Base-by-base conservation (phyloP, 257 asterid species). In the Fraxinus americana region DNA sequence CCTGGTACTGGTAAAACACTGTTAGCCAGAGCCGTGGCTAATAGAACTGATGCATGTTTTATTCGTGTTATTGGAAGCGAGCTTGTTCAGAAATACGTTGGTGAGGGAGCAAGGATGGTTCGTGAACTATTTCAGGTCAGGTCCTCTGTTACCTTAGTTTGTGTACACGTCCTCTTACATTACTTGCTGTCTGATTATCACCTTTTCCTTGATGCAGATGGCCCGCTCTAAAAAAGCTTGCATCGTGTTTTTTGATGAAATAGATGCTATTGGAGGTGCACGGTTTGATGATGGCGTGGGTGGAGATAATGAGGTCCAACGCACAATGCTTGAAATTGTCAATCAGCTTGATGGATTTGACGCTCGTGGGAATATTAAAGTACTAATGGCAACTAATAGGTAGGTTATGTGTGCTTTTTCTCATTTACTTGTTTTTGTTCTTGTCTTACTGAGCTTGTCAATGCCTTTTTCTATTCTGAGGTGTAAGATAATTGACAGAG, bases 101-200 rank as follows among this genome's bases (percentile, higher is more conserved):
- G 99, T 36, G 99, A 95, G 91, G 99, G 98, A 73, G 99, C 99
- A 85, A 87, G 99, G 77, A 96, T 96, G 99, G 98, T 96, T 82
- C 97, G 98, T 69, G 99, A 96, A 85, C 89, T 96, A 30, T 96
- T 96, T 87, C 99, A 92, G 98, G 98, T 94, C 35, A 21, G 77
- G 23, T 23, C n/a, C 68, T 32, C 74, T 34, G 39, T 19, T n/a
- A 2, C 52, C 38, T 36, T 3, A 41, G 34, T 34, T 78, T 34
- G n/a, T 12, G 59, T 72, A 13, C 38, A 27, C 30, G 30, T 2
- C 36, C 34, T 27, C 39, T 19, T 41, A 9, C 69, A 23, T 32
- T 27, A 52, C 66, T 61, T 13, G 32, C 71, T 73, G 59, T 65
- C 59, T 63, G 61, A 76, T 74, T 63, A 43, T 59, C 4, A 19